Evolutionary conservation across 805 yeast genomes (phyloP).

Genomic region (Nakazawaea anatomiae): DNA sequence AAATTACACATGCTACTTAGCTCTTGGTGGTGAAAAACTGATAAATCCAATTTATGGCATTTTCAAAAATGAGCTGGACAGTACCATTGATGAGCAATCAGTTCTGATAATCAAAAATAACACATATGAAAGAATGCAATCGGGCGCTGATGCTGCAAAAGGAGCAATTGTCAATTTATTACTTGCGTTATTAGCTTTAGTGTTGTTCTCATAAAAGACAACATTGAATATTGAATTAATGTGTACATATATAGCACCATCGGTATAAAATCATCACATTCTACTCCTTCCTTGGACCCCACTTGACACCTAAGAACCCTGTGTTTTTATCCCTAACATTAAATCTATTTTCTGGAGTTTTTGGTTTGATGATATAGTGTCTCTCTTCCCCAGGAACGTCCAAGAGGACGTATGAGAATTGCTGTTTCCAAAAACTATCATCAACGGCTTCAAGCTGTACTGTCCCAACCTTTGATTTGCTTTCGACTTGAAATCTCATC

Average conservation of each 20-base stretch:
- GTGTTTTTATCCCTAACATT: slow-evolving; percentile 27
- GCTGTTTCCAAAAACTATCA: slow-evolving; percentile 57
- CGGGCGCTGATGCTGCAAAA: slow-evolving; percentile 14
- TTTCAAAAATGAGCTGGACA: background rate
- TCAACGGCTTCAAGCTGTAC: slow-evolving; percentile 81
- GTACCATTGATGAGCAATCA: background rate
- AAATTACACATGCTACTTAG: slow-evolving; percentile 1
- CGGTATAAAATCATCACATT: background rate
- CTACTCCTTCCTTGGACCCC: slow-evolving; percentile 72
- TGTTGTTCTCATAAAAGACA: background rate
- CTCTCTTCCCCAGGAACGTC: slow-evolving; percentile 71
- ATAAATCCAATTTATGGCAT: slow-evolving; percentile 3
- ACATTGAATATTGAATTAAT: background rate
- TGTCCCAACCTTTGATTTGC: slow-evolving; percentile 56
- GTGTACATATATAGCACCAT: background rate
- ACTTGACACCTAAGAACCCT: slow-evolving; percentile 76
- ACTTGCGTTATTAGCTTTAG: background rate
- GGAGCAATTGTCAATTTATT: background rate
- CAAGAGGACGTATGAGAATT: slow-evolving; percentile 64
- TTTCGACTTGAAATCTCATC: slow-evolving; percentile 84
- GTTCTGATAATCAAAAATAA: background rate
- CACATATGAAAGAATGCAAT: background rate
- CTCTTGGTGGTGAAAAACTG: slow-evolving; percentile 6
- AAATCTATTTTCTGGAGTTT: slow-evolving; percentile 35
- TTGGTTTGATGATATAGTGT: slow-evolving; percentile 64